phyloP scores from a whole-genome alignment of 495 filamentous ascomycete genomes.

The Podospora anserina region DNA sequence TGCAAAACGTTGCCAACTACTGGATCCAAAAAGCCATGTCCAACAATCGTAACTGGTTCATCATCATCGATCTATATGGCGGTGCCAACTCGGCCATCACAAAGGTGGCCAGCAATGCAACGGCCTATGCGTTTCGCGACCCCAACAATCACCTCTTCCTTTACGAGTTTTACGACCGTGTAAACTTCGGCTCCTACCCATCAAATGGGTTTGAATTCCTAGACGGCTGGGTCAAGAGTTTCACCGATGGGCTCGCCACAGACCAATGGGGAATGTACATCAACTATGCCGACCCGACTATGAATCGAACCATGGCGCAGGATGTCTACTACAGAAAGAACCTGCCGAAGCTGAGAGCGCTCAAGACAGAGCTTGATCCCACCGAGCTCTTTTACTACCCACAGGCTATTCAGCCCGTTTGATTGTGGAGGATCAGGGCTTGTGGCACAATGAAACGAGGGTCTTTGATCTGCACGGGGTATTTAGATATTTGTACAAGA shows the following conservation, averaged over 20 bases:
- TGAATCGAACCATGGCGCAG: conserved; percentile 38
- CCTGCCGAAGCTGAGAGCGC: conserved; percentile 46
- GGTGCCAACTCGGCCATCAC: conserved; percentile 44
- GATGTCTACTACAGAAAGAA: conserved; percentile 53
- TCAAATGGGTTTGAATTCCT: conserved; percentile 38
- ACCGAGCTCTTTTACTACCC: conserved; percentile 61
- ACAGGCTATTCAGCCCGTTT: conserved; percentile 49
- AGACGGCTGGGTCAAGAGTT: conserved; percentile 39
- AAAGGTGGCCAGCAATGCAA: conserved; percentile 27
- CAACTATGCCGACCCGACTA: conserved; percentile 44
- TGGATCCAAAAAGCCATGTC: conserved; percentile 40
- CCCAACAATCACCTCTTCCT: conserved; percentile 38
- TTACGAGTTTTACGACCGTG: conserved; percentile 41
- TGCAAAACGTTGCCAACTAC: conserved; percentile 40
- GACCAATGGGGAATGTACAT: conserved; percentile 47
- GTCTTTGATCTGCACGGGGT: background rate
- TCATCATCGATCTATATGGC: conserved; percentile 46
- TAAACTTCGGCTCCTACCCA: conserved; percentile 27
- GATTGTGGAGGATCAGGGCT: background rate
- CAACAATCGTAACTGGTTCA: conserved; percentile 40
- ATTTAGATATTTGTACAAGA: background rate
- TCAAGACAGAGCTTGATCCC: conserved; percentile 57
- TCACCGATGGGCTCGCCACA: conserved; percentile 29
- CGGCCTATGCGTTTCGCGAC: conserved; percentile 40
- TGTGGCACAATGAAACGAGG: background rate